Percentiles rank a stretch among this genome's conserved stretches.
Conservation (phyloP, 768 basidiomycete genomes). For the Boletellus ananiceps region DNA sequence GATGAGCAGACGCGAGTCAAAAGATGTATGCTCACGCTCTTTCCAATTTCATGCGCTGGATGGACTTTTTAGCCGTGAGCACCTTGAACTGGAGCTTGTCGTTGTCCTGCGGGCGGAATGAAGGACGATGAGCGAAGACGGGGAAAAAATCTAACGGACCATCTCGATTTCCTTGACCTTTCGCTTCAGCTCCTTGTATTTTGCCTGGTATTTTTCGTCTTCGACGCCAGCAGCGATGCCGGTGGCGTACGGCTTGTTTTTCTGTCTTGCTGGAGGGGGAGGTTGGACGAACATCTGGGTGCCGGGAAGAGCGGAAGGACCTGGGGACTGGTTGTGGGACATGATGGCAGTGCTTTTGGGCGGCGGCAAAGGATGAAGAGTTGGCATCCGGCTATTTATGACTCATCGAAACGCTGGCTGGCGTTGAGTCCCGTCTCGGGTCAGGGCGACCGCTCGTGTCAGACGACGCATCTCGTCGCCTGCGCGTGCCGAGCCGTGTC, state of each 20-base stretch:
- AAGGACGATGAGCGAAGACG: slow-evolving; percentile 3
- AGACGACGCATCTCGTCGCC: slow-evolving; percentile 11
- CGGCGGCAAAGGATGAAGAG: slow-evolving; percentile 32
- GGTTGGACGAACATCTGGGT: slow-evolving; percentile 34
- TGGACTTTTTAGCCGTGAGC: slow-evolving; percentile 71
- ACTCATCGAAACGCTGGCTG: slow-evolving; percentile 22
- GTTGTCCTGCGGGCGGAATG: slow-evolving; percentile 58
- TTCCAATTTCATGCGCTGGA: slow-evolving; percentile 84
- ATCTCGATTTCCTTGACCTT: slow-evolving; percentile 85
- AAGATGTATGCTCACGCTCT: slow-evolving; percentile 61
- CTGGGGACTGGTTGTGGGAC: slow-evolving; percentile 61
- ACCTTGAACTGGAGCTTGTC: slow-evolving; percentile 84
- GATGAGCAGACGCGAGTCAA: slow-evolving; percentile 15
- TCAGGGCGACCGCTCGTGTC: slow-evolving; percentile 10
- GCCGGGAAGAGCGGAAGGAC: slow-evolving; percentile 41
- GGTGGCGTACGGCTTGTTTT: slow-evolving; percentile 43
- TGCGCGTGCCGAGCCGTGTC: not conserved
- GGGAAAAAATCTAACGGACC: slow-evolving; percentile 40
- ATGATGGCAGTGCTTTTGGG: slow-evolving; percentile 46
- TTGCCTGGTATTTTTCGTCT: slow-evolving; percentile 81
- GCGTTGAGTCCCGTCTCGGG: slow-evolving; percentile 25
- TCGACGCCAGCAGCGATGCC: slow-evolving; percentile 78
- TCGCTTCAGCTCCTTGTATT: slow-evolving; percentile 84
- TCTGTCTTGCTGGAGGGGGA: slow-evolving; percentile 38
- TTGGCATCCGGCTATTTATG: slow-evolving; percentile 27